Evolutionary conservation across 805 yeast species (phyloP).

Genomic region (Candida vartiovaarae): DNA sequence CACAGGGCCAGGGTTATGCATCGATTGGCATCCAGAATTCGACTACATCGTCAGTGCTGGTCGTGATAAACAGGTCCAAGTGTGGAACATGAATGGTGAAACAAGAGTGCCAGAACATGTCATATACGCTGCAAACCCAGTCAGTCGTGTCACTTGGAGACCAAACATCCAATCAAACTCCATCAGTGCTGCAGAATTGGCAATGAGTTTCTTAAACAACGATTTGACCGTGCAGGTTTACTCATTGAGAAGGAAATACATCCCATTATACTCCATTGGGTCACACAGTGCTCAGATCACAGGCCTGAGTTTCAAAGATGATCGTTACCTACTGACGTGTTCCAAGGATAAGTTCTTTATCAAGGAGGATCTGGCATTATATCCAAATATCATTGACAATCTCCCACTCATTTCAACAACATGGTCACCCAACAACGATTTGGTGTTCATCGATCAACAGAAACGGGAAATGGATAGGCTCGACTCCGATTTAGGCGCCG

Average conservation of each 20-base stretch:
- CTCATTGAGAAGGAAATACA: constrained; percentile 60
- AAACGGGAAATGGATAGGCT: constrained; percentile 5
- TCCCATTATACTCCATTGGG: constrained; percentile 54
- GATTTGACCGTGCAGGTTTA: constrained; percentile 62
- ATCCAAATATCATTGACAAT: constrained; percentile 40
- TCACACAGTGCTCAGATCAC: constrained; percentile 43
- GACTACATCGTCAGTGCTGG: constrained; percentile 91
- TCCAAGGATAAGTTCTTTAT: constrained; percentile 44
- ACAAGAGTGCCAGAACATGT: constrained; percentile 56
- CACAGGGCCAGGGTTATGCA: constrained; percentile 80
- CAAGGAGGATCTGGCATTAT: constrained; percentile 39
- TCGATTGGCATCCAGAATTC: constrained; percentile 81
- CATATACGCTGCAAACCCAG: constrained; percentile 69
- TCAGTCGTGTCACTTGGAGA: constrained; percentile 70
- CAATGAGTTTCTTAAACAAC: constrained; percentile 65
- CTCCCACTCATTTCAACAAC: constrained; percentile 44
- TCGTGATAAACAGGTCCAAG: constrained; percentile 74
- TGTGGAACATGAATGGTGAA: constrained; percentile 55
- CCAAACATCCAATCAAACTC: constrained; percentile 28
- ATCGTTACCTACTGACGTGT: constrained; percentile 39
- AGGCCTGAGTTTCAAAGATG: constrained; percentile 50
- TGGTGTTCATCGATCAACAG: constrained; percentile 46
- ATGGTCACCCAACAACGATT: constrained; percentile 50
- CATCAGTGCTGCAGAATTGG: constrained; percentile 57
- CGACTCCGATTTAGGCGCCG: neutral